Conservation (phyloP, 495 filamentous ascomycete species). For the Trypethelium eluteriae region DNA sequence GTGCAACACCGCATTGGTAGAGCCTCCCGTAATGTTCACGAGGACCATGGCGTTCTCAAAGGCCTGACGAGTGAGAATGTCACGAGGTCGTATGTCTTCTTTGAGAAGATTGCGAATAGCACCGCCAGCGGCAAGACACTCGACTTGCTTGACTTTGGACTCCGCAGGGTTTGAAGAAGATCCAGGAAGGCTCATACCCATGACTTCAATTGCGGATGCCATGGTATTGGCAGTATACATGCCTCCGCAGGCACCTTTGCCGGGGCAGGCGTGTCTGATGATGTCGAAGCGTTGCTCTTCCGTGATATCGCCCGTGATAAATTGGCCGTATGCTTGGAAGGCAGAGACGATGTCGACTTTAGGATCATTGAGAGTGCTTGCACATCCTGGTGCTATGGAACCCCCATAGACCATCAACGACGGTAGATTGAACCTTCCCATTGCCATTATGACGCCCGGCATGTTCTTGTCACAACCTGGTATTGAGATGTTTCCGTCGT, state of each 20-base stretch:
- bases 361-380: slow-evolving; percentile 56
- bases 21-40: slow-evolving; percentile 89
- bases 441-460: slow-evolving; percentile 96
- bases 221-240: slow-evolving; percentile 99
- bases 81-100: slow-evolving; percentile 79
- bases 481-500: slow-evolving; percentile 95
- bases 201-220: slow-evolving; percentile 91
- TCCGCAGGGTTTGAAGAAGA: slow-evolving; percentile 90
- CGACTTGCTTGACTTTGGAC: slow-evolving; percentile 72
- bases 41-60: slow-evolving; percentile 97
- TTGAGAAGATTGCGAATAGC: slow-evolving; percentile 80
- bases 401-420: slow-evolving; percentile 97
- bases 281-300: slow-evolving; percentile 91
- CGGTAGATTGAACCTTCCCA: slow-evolving; percentile 90
- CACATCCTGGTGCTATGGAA: slow-evolving; percentile 82
- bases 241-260: slow-evolving; percentile 87
- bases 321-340: slow-evolving; percentile 97
- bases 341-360: slow-evolving; percentile 92
- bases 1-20: slow-evolving; percentile 95
- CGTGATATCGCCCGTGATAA: slow-evolving; percentile 79
- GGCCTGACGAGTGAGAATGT: slow-evolving; percentile 84
- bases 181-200: slow-evolving; percentile 92
- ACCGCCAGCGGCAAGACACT: slow-evolving; percentile 75
- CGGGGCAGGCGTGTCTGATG: slow-evolving; percentile 89
- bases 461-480: slow-evolving; percentile 99